Evolutionary conservation across 2,329 filamentous ascomycete species (phyloP), one percentile per base, ranked within the genome.

Genomic region (Trichophyton verrucosum): DNA sequence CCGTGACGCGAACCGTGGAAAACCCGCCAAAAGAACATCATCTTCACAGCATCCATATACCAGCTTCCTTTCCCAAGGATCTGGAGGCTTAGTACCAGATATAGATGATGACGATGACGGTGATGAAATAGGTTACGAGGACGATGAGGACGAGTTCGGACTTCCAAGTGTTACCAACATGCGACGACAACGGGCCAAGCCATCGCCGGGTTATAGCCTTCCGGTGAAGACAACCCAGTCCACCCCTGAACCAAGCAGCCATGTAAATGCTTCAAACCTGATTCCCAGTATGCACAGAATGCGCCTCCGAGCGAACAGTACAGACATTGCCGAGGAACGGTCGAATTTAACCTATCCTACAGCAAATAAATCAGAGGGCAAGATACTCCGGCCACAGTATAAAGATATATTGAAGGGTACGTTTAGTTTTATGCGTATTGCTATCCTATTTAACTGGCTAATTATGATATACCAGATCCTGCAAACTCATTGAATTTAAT

Each of bases 401-500:
- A 96, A 99, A 75, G 94, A 99, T 64, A 95, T 99, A 53, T 76
- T 99, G 20, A 83, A 82, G 78, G 85, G 85, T 86, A 49, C 3
- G 33, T 38, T 13, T 13, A 30, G 6, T 15, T 49, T 11, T 24
- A 22, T 27, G 46, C 24, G 13, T 49, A 27, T 49, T 15, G 11
- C 4, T 27, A 15, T 49, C 3, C 20, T 15, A 49, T 22, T 15
- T 49, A 13, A 27, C 11, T 9, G 20, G 20, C 46, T 49, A 49
- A 49, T 49, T 11, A 7, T 24, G 3, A 55, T 17, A n/a, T 33
- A 27, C 22, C 33, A 74, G 84, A 86, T 70, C 95, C 95, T 9
- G 94, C 91, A 60, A 99, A 99, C 72, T 91, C 91, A 6, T 78
- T 99, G 51, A 92, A 99, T 72, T 83, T 99, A 6, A 97, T 99